Evolutionary conservation across 106 monocot species (phyloP).

Genomic region (Triglochin maritima): DNA sequence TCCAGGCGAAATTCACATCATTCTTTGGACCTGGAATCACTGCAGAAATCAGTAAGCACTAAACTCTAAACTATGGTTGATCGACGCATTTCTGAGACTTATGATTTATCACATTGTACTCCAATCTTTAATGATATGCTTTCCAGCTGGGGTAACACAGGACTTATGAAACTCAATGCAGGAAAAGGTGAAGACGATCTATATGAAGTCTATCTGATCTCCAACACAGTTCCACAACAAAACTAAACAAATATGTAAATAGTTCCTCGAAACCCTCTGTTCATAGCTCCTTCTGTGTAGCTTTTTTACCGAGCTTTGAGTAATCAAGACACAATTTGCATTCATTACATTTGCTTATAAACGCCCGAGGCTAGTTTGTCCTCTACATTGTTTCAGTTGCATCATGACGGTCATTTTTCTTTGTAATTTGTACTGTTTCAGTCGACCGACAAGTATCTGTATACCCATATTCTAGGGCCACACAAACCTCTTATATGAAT

Average conservation of each 20-base stretch:
- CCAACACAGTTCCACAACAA: conserved; percentile 27
- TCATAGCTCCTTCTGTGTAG: not conserved
- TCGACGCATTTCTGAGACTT: not conserved
- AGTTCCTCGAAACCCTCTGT: not conserved
- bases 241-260: conserved; percentile 1
- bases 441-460: too few relatives aligned
- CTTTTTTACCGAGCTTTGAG: not conserved
- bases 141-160: not conserved
- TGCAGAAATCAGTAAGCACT: conserved; percentile 58
- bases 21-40: conserved; percentile 90
- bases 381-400: too few relatives aligned
- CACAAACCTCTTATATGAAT: too few relatives aligned
- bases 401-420: not conserved
- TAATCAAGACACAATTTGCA: too few relatives aligned
- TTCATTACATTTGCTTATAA: too few relatives aligned
- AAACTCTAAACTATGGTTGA: not conserved
- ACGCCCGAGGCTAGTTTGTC: too few relatives aligned
- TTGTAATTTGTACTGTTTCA: not conserved
- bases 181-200: conserved; percentile 49
- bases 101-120: not conserved
- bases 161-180: conserved; percentile 13
- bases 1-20: conserved; percentile 78
- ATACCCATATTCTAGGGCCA: too few relatives aligned
- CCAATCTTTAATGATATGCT: not conserved
- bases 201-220: conserved; percentile 79